A percentile compares a stretch with the other conserved stretches of the same genome.
Evolutionary conservation across 768 basidiomycete species (phyloP).

Genomic region (Sarcomyxa edulis): DNA sequence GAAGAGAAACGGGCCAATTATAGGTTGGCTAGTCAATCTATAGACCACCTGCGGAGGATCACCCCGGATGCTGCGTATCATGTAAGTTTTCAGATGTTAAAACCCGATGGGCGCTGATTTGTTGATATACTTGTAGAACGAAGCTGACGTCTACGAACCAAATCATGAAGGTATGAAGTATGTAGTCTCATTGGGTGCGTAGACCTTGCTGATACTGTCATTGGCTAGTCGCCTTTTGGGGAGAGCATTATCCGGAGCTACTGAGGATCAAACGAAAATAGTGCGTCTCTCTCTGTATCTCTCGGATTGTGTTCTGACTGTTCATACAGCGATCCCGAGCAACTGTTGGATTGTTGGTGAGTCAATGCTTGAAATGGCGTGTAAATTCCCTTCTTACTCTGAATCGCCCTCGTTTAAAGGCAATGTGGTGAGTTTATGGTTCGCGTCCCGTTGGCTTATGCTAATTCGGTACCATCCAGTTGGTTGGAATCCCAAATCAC

Average conservation of each 20-base stretch:
- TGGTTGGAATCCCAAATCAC: too few relatives aligned
- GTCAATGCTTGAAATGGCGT: too few relatives aligned
- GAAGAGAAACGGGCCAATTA: constrained; percentile 29
- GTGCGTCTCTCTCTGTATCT: constrained; percentile 21
- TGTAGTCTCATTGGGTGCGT: not conserved
- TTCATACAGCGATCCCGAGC: constrained; percentile 36
- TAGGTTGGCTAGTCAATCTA: constrained; percentile 25
- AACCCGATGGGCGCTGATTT: not conserved
- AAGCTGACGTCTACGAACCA: constrained; percentile 44
- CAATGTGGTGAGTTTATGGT: too few relatives aligned
- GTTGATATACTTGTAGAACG: constrained; percentile 26
- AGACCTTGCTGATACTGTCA: not conserved
- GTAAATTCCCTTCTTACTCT: too few relatives aligned
- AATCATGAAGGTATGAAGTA: constrained; percentile 31
- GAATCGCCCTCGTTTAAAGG: too few relatives aligned
- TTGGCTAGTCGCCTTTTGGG: constrained; percentile 43
- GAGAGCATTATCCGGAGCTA: constrained; percentile 33
- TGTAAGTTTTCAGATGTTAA: constrained; percentile 26
- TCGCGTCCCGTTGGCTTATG: too few relatives aligned
- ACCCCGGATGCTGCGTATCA: constrained; percentile 41
- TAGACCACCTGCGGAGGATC: constrained; percentile 33
- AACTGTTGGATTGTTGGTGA: constrained; percentile 45
- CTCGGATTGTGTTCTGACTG: not conserved
- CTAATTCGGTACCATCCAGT: too few relatives aligned
- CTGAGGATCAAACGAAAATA: constrained; percentile 40